phyloP scores from a whole-genome alignment of 2,329 filamentous ascomycete genomes.

The Pseudopyrenochaeta lycopersici region DNA sequence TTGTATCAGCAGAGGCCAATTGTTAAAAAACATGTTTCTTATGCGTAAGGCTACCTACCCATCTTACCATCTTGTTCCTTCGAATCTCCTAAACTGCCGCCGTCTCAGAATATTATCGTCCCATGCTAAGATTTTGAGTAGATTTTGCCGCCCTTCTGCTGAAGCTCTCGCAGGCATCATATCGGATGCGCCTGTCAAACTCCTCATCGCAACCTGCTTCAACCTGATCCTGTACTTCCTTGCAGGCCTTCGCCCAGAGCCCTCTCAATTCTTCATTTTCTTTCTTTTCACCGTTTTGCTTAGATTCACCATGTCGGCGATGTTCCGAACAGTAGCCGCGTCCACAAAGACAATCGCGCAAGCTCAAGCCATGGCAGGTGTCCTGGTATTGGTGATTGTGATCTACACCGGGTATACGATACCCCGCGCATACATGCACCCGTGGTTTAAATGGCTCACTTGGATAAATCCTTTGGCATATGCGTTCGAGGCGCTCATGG shows the following conservation, averaged over 20 bases:
- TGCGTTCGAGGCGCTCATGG: constrained; percentile 77
- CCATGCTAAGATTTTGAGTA: no score
- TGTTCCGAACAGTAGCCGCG: constrained; percentile 80
- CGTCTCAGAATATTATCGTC: no score
- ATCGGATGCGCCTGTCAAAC: constrained; percentile 81
- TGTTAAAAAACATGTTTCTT: constrained; percentile 80
- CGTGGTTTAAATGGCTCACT: constrained; percentile 58
- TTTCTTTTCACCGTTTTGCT: constrained; percentile 63
- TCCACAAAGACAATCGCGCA: constrained; percentile 70
- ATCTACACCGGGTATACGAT: constrained; percentile 72
- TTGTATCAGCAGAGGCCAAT: constrained; percentile 85
- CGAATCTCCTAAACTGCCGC: no score
- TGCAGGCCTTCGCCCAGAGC: constrained; percentile 74
- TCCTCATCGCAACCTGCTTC: constrained; percentile 73
- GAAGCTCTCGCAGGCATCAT: constrained; percentile 84
- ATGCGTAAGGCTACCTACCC: not conserved
- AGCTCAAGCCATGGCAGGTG: constrained; percentile 59
- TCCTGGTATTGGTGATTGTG: constrained; percentile 68
- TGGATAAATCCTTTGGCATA: constrained; percentile 77
- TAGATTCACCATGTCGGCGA: constrained; percentile 76
- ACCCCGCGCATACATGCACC: constrained; percentile 62
- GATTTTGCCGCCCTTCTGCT: constrained; percentile 81
- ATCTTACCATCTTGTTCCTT: no score
- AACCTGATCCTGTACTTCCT: constrained; percentile 84
- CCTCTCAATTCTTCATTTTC: constrained; percentile 82